These are phyloP conservation scores for Blastocystis sp. DNA, from an alignment of 352 stramenopile species.

Conservation along the genomic window DNA sequence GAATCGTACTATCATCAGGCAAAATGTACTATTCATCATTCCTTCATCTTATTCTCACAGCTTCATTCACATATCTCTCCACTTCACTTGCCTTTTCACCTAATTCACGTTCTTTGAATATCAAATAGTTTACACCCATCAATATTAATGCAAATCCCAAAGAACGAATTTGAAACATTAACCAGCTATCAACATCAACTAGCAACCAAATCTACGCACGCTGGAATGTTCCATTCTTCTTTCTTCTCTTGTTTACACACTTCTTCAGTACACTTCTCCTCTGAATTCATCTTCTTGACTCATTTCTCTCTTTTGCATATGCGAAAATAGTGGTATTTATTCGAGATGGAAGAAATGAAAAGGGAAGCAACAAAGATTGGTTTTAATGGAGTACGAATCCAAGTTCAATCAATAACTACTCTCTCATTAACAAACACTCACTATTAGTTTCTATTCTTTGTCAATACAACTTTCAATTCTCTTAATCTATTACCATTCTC, in stretches of 20 bases:
- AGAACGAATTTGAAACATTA: neutral
- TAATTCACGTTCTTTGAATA: conserved; percentile 42
- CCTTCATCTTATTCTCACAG: neutral
- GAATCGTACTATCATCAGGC: conserved; percentile 10
- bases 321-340: neutral
- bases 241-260: neutral
- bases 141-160: conserved; percentile 44
- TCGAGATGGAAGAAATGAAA: neutral
- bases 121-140: conserved; percentile 45
- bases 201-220: neutral
- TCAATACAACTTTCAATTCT: neutral
- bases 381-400: no score
- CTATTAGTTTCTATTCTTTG: no score
- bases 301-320: neutral
- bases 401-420: no score
- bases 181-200: neutral
- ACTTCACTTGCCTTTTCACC: neutral
- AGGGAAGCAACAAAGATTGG: no score
- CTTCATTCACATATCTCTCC: conserved; percentile 56
- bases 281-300: neutral
- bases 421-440: no score
- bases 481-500: neutral
- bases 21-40: conserved; percentile 30
- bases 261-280: neutral
- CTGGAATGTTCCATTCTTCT: neutral